Conservation (phyloP, 345 rosid species). For the Eucalyptus sp. region DNA sequence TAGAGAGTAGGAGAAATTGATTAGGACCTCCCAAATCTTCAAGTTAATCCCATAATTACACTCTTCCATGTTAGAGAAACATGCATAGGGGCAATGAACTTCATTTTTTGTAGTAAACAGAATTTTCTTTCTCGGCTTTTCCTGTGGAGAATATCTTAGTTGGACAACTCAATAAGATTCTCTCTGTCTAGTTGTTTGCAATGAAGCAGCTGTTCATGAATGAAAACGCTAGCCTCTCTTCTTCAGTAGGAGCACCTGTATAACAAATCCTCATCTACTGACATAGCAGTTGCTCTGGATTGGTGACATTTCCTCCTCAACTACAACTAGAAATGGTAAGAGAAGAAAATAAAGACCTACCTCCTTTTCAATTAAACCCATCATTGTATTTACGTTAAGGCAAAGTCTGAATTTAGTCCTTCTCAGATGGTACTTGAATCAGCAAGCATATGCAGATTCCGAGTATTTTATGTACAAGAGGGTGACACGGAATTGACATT, state of each 20-base stretch:
- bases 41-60: neutral
- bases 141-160: neutral
- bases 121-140: neutral
- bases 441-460: neutral
- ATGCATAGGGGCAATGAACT: neutral
- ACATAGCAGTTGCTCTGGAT: neutral
- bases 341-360: neutral
- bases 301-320: neutral
- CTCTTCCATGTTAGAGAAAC: neutral
- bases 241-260: neutral
- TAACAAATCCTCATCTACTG: neutral
- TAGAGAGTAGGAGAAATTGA: neutral
- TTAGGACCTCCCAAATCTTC: neutral
- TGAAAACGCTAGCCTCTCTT: neutral
- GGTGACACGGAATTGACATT: neutral
- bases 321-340: too few relatives aligned
- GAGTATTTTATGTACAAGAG: neutral
- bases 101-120: neutral
- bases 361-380: neutral
- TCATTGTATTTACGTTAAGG: neutral
- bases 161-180: neutral
- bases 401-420: neutral
- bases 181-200: neutral
- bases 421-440: neutral
- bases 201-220: neutral